Percentiles rank a stretch among this genome's conserved stretches.
These are phyloP conservation scores for Neodidymelliopsis sp. DNA, from an alignment of 2,329 filamentous ascomycete genomes.

Conservation along the genomic window DNA sequence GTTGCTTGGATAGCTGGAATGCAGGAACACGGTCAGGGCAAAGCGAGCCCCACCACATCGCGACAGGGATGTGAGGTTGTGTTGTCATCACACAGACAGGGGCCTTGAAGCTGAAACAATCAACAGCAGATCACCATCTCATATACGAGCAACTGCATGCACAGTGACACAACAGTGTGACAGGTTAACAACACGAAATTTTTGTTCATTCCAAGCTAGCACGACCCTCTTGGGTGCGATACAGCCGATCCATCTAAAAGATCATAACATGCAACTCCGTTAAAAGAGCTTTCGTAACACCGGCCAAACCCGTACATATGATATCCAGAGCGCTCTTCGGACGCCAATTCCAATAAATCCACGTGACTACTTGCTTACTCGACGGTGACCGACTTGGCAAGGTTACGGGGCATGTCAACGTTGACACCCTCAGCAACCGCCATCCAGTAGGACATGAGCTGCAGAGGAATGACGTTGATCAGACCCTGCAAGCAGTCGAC, in stretches of 20 bases:
- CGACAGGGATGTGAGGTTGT: slow-evolving; percentile 11
- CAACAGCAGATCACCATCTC: slow-evolving; percentile 15
- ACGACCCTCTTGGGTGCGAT: slow-evolving; percentile 17
- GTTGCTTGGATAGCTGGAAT: slow-evolving; percentile 30
- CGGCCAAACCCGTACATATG: slow-evolving; percentile 31
- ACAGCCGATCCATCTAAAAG: slow-evolving; percentile 24
- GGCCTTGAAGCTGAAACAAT: slow-evolving; percentile 10
- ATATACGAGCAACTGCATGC: slow-evolving; percentile 11
- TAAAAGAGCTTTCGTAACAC: slow-evolving; percentile 35
- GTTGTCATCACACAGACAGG: slow-evolving; percentile 21
- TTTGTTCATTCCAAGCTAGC: slow-evolving; percentile 25
- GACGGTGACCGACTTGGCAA: slow-evolving; percentile 98
- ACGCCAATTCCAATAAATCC: slow-evolving; percentile 24
- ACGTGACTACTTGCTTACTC: slow-evolving; percentile 68
- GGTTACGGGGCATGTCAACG: slow-evolving; percentile 97
- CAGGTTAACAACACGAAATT: slow-evolving; percentile 18
- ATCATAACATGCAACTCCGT: slow-evolving; percentile 28
- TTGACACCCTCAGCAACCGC: slow-evolving; percentile 95
- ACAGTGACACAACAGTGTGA: not conserved
- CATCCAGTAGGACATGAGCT: slow-evolving; percentile 99
- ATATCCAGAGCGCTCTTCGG: slow-evolving; percentile 30
- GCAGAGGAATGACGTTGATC: slow-evolving; percentile 95
- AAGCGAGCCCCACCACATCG: slow-evolving; percentile 23
- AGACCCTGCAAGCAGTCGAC: slow-evolving; percentile 96
- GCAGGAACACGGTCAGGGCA: slow-evolving; percentile 32